Base-by-base conservation (phyloP, 2,329 filamentous ascomycete species). In the Trichophyton benhamiae region DNA sequence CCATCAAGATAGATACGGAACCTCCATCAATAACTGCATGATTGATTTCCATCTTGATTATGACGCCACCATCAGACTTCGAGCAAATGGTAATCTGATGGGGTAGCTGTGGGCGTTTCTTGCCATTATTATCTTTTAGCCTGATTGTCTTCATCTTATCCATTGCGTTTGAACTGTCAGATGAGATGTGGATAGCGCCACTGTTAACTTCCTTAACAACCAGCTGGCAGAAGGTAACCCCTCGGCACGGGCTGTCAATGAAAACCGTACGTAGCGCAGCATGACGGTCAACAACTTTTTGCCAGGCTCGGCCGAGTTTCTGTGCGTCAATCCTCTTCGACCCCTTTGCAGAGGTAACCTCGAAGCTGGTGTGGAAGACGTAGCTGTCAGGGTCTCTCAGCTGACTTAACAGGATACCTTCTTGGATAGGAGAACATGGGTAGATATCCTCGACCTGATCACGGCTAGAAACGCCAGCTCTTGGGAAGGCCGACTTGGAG, bases 11-110 rank as follows among this genome's bases (percentile, higher is more conserved):
- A 4, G 74, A 70, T 27, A 78, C 72, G 0, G 77, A 79, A 17
- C 71, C 72, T 0, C 77, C 77, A 64, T 79, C 77, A 60, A 72
- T 74, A 61, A 79, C 74, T 15, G 73, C 73, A 64, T 79, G 77
- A 64, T 72, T 78, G 57, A 79, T 73, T 55, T 79, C 76, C 15
- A 78, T 66, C 55, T 74, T 74, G 57, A 74, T 71, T 61, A 73
- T 70, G 0, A 77, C 64, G 53, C 64, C 65, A n/a, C 64, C 66
- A 0, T 64, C 60, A 20, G 64, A 66, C 20, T 72, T 72, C 62
- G 69, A 71, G 63, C 70, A 73, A 33, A 77, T 68, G 1, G 68
- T 72, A 30, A 77, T 64, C 33, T 70, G 71, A 63, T 78, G 72
- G 55, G 75, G 72, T 7, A 75, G 69, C 20, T 72, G 68, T 49